Conservation (phyloP, 768 basidiomycete species). For the Amanita pseudoporphyria region DNA sequence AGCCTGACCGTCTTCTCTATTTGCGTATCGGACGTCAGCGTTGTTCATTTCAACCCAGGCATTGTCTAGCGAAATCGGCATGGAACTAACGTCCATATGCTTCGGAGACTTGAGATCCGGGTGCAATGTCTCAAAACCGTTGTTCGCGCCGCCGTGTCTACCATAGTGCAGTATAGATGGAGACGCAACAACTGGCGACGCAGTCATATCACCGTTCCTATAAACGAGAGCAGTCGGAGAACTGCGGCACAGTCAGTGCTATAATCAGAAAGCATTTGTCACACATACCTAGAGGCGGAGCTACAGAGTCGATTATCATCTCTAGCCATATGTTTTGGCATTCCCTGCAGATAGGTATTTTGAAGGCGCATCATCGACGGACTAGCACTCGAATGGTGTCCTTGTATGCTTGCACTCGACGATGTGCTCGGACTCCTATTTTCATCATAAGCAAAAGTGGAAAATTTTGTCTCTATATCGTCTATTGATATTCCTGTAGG, state of each 20-base stretch:
- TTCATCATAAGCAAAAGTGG: background rate
- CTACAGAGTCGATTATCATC: background rate
- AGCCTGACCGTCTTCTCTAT: background rate
- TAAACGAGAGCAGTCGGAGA: background rate
- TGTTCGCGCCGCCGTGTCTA: background rate
- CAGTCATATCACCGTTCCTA: background rate
- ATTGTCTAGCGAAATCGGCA: background rate
- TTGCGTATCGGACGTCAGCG: background rate
- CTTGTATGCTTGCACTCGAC: slow-evolving; percentile 3
- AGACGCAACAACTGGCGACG: background rate
- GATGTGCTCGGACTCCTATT: slow-evolving; percentile 7
- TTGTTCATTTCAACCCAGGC: background rate
- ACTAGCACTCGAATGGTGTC: background rate
- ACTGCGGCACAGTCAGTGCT: background rate
- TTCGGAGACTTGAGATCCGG: background rate
- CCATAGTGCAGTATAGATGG: background rate
- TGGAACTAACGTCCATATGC: background rate
- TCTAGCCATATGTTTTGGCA: background rate
- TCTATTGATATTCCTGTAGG: slow-evolving; percentile 1
- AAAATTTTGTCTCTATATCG: background rate
- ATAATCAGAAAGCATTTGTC: background rate
- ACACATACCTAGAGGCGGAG: background rate
- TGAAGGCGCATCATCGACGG: background rate
- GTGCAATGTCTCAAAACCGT: background rate
- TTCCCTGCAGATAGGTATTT: background rate